phyloP scores from a whole-genome alignment of 495 filamentous ascomycete species.

The Aspergillus cristatus region DNA sequence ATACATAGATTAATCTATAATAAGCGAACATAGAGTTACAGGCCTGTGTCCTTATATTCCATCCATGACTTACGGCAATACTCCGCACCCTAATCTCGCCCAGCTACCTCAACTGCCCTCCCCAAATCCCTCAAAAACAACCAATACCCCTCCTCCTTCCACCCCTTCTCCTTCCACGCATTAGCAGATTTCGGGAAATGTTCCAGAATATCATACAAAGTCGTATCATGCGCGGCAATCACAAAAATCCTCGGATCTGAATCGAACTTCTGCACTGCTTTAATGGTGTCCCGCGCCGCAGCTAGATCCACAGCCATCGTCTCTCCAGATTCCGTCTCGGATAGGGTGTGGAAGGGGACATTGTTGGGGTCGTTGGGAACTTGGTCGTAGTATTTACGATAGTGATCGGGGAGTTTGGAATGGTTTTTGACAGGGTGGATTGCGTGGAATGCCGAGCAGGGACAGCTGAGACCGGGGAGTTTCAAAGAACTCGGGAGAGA shows the following conservation, averaged over 20 bases:
- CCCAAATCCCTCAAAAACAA: constrained; percentile 47
- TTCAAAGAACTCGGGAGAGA: neutral
- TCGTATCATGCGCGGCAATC: constrained; percentile 44
- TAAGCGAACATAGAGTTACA: too few relatives aligned
- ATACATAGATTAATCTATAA: too few relatives aligned
- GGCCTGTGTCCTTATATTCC: too few relatives aligned
- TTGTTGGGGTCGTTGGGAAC: too few relatives aligned
- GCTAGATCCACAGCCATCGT: too few relatives aligned
- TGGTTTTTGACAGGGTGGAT: neutral
- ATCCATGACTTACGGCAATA: too few relatives aligned
- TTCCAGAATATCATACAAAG: constrained; percentile 35
- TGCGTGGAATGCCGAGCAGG: neutral
- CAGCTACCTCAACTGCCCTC: neutral
- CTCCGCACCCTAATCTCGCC: too few relatives aligned
- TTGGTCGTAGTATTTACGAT: neutral
- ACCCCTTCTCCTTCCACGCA: constrained; percentile 41
- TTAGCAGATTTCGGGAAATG: constrained; percentile 44
- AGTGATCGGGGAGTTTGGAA: too few relatives aligned
- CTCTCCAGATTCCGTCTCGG: too few relatives aligned
- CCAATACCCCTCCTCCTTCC: constrained; percentile 42
- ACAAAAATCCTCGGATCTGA: constrained; percentile 41
- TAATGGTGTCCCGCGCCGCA: constrained; percentile 27
- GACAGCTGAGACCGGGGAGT: neutral
- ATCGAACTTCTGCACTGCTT: constrained; percentile 39
- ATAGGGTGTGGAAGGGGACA: too few relatives aligned